Evolutionary conservation across 768 basidiomycete genomes (phyloP), one percentile per base, ranked within the genome.

Genomic region (Xerocomus brunneocitrinus): DNA sequence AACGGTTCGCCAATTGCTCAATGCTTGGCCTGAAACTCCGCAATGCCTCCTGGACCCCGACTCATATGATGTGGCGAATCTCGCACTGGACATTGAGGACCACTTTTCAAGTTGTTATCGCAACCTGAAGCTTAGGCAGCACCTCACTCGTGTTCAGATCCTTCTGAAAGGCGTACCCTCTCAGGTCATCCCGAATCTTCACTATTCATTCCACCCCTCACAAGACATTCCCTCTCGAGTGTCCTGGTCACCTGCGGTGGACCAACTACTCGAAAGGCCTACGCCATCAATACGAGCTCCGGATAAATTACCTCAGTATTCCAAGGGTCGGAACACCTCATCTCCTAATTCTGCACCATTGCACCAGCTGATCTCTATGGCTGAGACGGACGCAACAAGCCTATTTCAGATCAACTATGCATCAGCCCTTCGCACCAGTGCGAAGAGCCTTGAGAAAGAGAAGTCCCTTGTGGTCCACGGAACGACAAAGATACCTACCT

Each of bases 101-200:
- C 10, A 52, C 14, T 64, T 61, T 38, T 32, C 40, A 3, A 59
- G 60, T 42, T 58, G 62, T 27, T 62, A 54, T 49, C 54, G 44
- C 32, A 62, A 62, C 34, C 9, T 41, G 34, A 30, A 40, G 16
- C 53, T 63, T 5, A 41, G 42, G 51, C 34, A 44, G 31, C 55
- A 63, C 36, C 32, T 62, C 3, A 22, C 42, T 32, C 48, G 44
- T 10, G 55, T 63, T 14, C 58, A 62, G 38, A 32, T 41, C 4
- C 30, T 63, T 13, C 44, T 62, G 19, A 30, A 49, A 35, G 31
- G 35, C 8, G 38, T 40, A 14, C 31, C 3, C 25, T 41, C 54
- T 12, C 36, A 19, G 22, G 14, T 12, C 1, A n/a, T 32, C 16
- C 44, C 36, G n/a, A n/a, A 32, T 22, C n/a, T 9, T 28, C 55